A percentile compares a stretch with the other conserved stretches of the same genome.
Evolutionary conservation across 768 basidiomycete species (phyloP).

Genomic region (Lentinula lateritia): DNA sequence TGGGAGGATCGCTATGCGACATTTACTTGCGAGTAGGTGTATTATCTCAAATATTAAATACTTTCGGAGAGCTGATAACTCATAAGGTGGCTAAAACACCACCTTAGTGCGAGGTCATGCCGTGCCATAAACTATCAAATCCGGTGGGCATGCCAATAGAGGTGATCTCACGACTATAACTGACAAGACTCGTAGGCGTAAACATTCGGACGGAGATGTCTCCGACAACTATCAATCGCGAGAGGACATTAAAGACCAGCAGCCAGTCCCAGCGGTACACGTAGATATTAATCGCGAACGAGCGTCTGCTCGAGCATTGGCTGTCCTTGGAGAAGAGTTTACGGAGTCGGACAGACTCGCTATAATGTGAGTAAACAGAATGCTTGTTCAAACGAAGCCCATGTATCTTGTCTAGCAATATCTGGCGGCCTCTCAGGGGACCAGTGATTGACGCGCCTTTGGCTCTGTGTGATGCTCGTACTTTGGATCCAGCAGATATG

Average conservation of each 20-base stretch:
- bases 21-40: conserved; percentile 4
- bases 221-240: neutral
- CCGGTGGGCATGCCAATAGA: neutral
- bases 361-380: neutral
- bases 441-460: conserved; percentile 7
- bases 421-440: conserved; percentile 7
- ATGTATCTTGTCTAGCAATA: neutral
- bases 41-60: neutral
- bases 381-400: neutral
- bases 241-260: neutral
- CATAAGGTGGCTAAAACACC: conserved; percentile 5
- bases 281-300: conserved; percentile 8
- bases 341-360: neutral
- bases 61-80: too few species aligned
- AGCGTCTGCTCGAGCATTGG: neutral
- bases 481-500: conserved; percentile 6
- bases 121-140: conserved; percentile 2
- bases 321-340: conserved; percentile 1
- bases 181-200: neutral
- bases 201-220: neutral
- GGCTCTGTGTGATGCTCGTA: conserved; percentile 6
- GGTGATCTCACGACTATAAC: neutral
- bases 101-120: conserved; percentile 3
- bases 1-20: conserved; percentile 7
- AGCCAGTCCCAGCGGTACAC: conserved; percentile 7